A percentile compares a stretch with the other conserved stretches of the same genome.
These are phyloP conservation scores for Zymoseptoria brevis DNA, from an alignment of 2,329 filamentous ascomycete genomes.

Conservation along the genomic window DNA sequence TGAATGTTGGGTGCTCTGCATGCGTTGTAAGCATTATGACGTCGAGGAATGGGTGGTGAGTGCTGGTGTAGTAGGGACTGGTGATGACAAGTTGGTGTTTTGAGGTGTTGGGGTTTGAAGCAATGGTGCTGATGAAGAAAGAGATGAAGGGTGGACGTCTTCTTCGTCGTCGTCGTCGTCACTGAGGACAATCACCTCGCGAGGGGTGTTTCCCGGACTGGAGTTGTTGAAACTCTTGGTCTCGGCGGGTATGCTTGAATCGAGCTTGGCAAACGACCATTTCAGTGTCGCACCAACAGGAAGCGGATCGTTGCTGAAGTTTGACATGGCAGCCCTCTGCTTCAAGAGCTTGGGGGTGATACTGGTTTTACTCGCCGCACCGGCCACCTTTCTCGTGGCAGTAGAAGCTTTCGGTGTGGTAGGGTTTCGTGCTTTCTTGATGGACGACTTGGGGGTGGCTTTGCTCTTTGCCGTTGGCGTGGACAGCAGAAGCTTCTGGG, in stretches of 20 bases:
- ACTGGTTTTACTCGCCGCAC: constrained; percentile 1
- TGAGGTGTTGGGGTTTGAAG: background rate
- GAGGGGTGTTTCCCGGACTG: background rate
- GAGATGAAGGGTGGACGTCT: background rate
- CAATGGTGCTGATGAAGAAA: background rate
- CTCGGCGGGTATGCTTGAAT: background rate
- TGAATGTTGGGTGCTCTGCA: constrained; percentile 12
- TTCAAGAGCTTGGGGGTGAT: background rate
- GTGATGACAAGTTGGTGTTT: background rate
- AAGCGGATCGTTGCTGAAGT: background rate
- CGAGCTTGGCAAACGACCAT: background rate
- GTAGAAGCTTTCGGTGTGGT: constrained; percentile 6
- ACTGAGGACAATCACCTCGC: background rate
- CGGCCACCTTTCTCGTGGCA: constrained; percentile 3
- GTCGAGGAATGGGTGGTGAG: background rate
- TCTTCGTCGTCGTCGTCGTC: background rate
- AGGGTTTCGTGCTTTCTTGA: constrained; percentile 4
- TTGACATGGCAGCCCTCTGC: background rate
- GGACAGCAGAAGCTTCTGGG: constrained; percentile 3
- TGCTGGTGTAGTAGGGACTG: background rate
- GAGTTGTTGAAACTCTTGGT: constrained; percentile 1
- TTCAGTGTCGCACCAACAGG: background rate
- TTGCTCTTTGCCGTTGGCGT: constrained; percentile 6
- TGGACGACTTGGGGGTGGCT: constrained; percentile 5
- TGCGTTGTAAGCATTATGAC: background rate